A percentile compares a stretch with the other conserved stretches of the same genome.
These are phyloP conservation scores for Tuber brumale DNA, from an alignment of 495 filamentous ascomycete species.

Conservation along the genomic window DNA sequence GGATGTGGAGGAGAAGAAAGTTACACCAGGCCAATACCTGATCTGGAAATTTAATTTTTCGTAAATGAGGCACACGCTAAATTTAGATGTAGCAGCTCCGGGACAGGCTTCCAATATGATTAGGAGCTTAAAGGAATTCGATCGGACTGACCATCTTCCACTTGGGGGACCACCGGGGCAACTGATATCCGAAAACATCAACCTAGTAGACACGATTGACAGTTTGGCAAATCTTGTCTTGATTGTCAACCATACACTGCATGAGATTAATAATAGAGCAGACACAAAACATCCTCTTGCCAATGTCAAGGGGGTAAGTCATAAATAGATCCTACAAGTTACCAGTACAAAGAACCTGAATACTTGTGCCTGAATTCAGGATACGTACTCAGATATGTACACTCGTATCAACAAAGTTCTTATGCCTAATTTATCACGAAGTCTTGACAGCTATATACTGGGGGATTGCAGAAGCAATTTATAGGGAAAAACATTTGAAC, in stretches of 20 bases:
- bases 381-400: too few relatives aligned
- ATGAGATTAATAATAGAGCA: background rate
- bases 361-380: too few relatives aligned
- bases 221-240: slow-evolving; percentile 3
- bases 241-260: background rate
- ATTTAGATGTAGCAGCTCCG: background rate
- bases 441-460: too few relatives aligned
- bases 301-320: slow-evolving; percentile 9
- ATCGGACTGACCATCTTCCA: background rate
- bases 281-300: slow-evolving; percentile 5
- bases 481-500: too few relatives aligned
- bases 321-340: background rate
- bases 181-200: slow-evolving; percentile 5
- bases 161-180: background rate
- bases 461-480: too few relatives aligned
- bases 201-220: background rate
- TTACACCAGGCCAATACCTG: too few relatives aligned
- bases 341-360: too few relatives aligned
- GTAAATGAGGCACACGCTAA: background rate
- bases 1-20: too few relatives aligned
- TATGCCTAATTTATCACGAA: too few relatives aligned
- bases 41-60: background rate
- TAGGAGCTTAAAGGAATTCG: slow-evolving; percentile 2
- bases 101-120: background rate
- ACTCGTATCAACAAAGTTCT: too few relatives aligned